Percentiles rank a stretch among this genome's conserved stretches.
Evolutionary conservation across 768 basidiomycete genomes (phyloP).

Genomic region (Chalciporus chontae): DNA sequence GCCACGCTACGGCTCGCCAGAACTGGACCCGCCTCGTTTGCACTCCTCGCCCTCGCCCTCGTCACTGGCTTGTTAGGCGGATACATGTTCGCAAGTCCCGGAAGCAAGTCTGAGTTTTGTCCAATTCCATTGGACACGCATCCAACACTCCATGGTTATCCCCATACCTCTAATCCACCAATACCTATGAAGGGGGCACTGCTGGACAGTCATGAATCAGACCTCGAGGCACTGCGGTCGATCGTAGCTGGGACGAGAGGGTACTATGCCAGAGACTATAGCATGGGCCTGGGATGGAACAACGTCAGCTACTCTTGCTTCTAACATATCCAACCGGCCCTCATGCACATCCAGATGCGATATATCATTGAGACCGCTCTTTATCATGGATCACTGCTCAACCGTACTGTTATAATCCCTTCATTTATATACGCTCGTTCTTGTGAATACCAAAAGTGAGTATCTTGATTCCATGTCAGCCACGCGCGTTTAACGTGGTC

Average conservation of each 20-base stretch:
- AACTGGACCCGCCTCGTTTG: slow-evolving; percentile 12
- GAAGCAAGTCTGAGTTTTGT: slow-evolving; percentile 18
- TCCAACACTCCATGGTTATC: background rate
- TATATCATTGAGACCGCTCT: slow-evolving; percentile 47
- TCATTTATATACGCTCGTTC: slow-evolving; percentile 45
- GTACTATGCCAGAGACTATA: slow-evolving; percentile 43
- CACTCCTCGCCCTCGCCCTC: slow-evolving; percentile 20
- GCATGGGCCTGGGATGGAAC: slow-evolving; percentile 45
- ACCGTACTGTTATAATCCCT: slow-evolving; percentile 42
- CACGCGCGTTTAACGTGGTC: background rate
- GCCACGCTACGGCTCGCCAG: slow-evolving; percentile 13
- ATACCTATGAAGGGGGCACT: slow-evolving; percentile 1
- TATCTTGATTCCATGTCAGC: background rate
- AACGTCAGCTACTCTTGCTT: slow-evolving; percentile 32
- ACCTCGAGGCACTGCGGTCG: slow-evolving; percentile 30
- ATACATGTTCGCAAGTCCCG: slow-evolving; percentile 19
- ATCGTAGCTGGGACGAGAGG: slow-evolving; percentile 39
- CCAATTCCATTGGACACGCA: slow-evolving; percentile 12
- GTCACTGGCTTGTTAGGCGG: slow-evolving; percentile 25
- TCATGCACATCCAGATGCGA: slow-evolving; percentile 34
- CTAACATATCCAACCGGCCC: background rate
- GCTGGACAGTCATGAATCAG: slow-evolving; percentile 21
- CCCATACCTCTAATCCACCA: background rate
- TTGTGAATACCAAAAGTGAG: slow-evolving; percentile 35
- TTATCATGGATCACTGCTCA: slow-evolving; percentile 40